Evolutionary conservation across 768 basidiomycete species (phyloP), one percentile per base, ranked within the genome.

Genomic region (Boletus vermiculosoides): DNA sequence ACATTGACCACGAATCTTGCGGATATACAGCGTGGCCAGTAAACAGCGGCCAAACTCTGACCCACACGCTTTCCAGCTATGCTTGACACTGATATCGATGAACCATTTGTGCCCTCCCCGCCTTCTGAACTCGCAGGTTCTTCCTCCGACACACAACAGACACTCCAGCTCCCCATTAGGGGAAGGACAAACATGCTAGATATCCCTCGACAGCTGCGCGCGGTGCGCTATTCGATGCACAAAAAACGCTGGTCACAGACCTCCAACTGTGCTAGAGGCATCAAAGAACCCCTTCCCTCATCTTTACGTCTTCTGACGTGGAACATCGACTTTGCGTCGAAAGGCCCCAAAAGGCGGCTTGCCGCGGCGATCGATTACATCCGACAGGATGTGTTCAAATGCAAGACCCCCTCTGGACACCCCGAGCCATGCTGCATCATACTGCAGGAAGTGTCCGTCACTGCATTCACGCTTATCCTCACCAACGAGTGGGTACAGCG

Each of bases 381-480:
- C 59, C 79, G 82, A 64, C 67, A 73, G 34, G 76, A 80, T 3
- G 77, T 85, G 4, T 77, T 90, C 59, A 61, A 66, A 47, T 81
- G 80, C 66, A 71, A 74, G 58, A 66, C 69, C 7, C 73, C 73
- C 2, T 36, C 28, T 9, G 76, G 78, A 54, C 77, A 75, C 16
- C 85, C 84, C 0, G 76, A 76, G 54, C 83, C 86, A 16, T 85
- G 83, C 65, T 78, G 81, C 49, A 80, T 92, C 57, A 72, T 91
- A 60, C 70, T 92, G 60, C 90, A 92, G 69, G 90, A 91, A 69
- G 81, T 91, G 25, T 71, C 80, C 28, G 51, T 50, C 5, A 54
- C 55, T 0, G 80, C 80, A 28, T 76, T 90, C 54, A 56, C 67
- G 1, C 68, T 72, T 41, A 73, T 92, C 45, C 76, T 86, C 47